phyloP scores from a whole-genome alignment of 2,329 filamentous ascomycete genomes.

The Ophiostoma populinum region DNA sequence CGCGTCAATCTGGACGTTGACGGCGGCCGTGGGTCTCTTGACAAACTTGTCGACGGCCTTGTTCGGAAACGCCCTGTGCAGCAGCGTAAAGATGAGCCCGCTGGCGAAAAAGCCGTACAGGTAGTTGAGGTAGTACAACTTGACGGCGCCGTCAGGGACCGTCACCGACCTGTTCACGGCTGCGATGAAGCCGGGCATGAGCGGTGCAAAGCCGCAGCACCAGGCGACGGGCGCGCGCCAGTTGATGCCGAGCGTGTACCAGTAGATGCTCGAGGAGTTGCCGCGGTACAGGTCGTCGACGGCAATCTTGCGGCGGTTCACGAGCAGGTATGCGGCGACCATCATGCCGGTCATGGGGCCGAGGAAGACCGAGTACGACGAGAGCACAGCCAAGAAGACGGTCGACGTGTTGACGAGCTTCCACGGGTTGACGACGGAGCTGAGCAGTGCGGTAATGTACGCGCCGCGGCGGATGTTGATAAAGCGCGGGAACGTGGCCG shows the following conservation, averaged over 20 bases:
- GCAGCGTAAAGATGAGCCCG: background rate
- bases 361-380: slow-evolving; percentile 1
- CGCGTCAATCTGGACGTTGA: too few relatives aligned
- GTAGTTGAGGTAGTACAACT: slow-evolving; percentile 1
- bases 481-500: background rate
- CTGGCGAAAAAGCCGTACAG: background rate
- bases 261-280: background rate
- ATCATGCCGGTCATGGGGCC: slow-evolving; percentile 1
- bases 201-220: background rate
- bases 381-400: background rate
- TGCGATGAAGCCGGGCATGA: background rate
- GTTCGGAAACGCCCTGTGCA: background rate
- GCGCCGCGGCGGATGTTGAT: slow-evolving; percentile 1
- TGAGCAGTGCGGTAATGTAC: background rate
- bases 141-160: background rate
- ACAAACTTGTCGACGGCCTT: background rate
- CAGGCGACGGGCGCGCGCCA: slow-evolving; percentile 1
- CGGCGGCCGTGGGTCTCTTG: too few relatives aligned
- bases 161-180: background rate
- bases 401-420: slow-evolving; percentile 1
- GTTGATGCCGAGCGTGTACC: slow-evolving; percentile 1
- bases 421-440: background rate
- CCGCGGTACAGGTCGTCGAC: slow-evolving; percentile 2
- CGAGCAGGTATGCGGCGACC: background rate
- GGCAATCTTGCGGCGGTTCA: background rate